Percentiles rank a stretch among this genome's conserved stretches.
These are phyloP conservation scores for Tuber magnatum DNA, from an alignment of 495 filamentous ascomycete genomes.

Conservation along the genomic window DNA sequence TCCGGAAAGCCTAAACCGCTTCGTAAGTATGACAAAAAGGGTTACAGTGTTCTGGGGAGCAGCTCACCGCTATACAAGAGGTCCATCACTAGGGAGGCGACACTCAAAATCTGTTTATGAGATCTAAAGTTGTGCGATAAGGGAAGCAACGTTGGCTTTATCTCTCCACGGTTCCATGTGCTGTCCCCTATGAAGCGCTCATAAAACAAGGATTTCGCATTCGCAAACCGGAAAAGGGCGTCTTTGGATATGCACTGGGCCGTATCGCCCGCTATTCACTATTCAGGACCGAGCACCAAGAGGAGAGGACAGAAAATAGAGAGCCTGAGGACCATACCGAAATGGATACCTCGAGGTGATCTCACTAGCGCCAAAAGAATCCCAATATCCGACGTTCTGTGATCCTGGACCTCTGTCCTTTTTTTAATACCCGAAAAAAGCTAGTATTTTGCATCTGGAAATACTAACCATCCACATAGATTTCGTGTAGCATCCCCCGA, in stretches of 20 bases:
- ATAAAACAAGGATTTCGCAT: slow-evolving; percentile 45
- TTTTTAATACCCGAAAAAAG: background rate
- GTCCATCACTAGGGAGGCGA: background rate
- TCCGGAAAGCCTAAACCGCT: slow-evolving; percentile 42
- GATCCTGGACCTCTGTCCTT: slow-evolving; percentile 45
- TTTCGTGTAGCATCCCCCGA: slow-evolving; percentile 42
- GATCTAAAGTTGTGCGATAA: background rate
- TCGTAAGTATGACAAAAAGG: background rate
- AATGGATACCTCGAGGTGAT: slow-evolving; percentile 43
- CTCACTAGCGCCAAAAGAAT: slow-evolving; percentile 43
- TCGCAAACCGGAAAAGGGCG: slow-evolving; percentile 44
- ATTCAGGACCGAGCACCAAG: background rate
- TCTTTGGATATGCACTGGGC: too few species aligned
- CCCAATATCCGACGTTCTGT: slow-evolving; percentile 43
- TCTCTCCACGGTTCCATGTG: slow-evolving; percentile 20
- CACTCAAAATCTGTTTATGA: background rate
- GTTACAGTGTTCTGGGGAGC: background rate
- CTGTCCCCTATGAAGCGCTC: slow-evolving; percentile 39
- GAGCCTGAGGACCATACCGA: slow-evolving; percentile 38
- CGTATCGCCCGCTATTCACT: slow-evolving; percentile 22
- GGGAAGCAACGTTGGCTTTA: slow-evolving; percentile 28
- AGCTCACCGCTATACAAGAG: slow-evolving; percentile 10
- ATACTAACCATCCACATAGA: slow-evolving; percentile 45
- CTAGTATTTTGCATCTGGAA: background rate
- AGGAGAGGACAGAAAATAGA: slow-evolving; percentile 23